Percentiles rank a stretch among this genome's conserved stretches.
Evolutionary conservation across 495 filamentous ascomycete genomes (phyloP).

Genomic region (Chaetomium cochliodes): DNA sequence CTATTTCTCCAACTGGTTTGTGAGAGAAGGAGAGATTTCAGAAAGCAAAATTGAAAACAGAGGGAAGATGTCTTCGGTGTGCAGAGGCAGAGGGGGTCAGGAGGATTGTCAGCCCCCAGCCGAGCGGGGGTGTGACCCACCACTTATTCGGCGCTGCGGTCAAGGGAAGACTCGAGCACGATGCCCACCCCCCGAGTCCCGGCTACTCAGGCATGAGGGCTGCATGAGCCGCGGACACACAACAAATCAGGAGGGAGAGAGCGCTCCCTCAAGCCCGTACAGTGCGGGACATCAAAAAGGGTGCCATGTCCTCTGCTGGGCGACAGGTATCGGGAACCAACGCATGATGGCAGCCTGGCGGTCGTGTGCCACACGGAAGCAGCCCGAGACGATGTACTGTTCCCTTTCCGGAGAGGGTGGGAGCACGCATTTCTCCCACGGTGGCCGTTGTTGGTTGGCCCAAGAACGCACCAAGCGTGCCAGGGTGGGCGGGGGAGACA

Average conservation of each 20-base stretch:
- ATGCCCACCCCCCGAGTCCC: not conserved
- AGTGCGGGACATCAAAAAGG: constrained; percentile 9
- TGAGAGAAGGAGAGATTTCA: constrained; percentile 3
- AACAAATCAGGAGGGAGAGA: constrained; percentile 20
- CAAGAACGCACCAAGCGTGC: constrained; percentile 17
- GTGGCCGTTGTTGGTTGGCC: constrained; percentile 37
- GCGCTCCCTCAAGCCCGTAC: constrained; percentile 10
- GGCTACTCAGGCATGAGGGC: constrained; percentile 18
- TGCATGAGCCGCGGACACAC: constrained; percentile 24
- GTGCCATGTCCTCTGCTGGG: constrained; percentile 1
- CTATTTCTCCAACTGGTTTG: not conserved
- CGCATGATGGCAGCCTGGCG: constrained; percentile 14
- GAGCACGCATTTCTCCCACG: constrained; percentile 22
- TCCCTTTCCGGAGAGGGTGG: constrained; percentile 6
- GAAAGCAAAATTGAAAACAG: constrained; percentile 15
- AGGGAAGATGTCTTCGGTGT: constrained; percentile 17
- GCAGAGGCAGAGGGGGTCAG: constrained; percentile 35
- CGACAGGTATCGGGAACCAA: constrained; percentile 8
- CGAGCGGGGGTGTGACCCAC: constrained; percentile 39
- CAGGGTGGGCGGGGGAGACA: constrained; percentile 5
- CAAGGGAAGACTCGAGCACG: constrained; percentile 17
- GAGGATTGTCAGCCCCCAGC: constrained; percentile 34
- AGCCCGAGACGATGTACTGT: constrained; percentile 11
- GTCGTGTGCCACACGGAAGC: constrained; percentile 16
- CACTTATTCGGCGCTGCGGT: constrained; percentile 34